A percentile compares a stretch with the other conserved stretches of the same genome.
These are phyloP conservation scores for Chalara sp. DNA, from an alignment of 2,329 filamentous ascomycete genomes.

Conservation along the genomic window DNA sequence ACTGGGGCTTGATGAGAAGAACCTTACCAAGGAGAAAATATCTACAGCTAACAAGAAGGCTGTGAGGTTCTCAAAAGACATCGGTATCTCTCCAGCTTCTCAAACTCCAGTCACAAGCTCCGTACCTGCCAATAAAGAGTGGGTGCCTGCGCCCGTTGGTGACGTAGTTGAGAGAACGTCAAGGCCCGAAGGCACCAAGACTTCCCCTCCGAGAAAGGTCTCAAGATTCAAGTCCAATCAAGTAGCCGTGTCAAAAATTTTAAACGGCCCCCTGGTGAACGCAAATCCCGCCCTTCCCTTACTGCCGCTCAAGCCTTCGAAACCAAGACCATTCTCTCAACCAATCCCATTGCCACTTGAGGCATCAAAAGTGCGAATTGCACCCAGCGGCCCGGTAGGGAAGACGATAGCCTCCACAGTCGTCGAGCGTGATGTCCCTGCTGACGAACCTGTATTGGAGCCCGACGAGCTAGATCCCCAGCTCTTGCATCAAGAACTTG, in stretches of 20 bases:
- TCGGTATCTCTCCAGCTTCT: constrained; percentile 59
- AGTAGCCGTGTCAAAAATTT: constrained; percentile 13
- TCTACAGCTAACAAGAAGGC: constrained; percentile 46
- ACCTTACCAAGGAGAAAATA: background rate
- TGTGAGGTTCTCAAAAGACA: constrained; percentile 69
- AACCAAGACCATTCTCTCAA: constrained; percentile 19
- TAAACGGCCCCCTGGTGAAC: constrained; percentile 16
- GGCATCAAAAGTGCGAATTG: constrained; percentile 12
- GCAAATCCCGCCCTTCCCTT: constrained; percentile 12
- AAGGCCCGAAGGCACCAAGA: constrained; percentile 14
- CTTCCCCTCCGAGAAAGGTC: constrained; percentile 26
- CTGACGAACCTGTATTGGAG: constrained; percentile 29
- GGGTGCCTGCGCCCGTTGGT: constrained; percentile 33
- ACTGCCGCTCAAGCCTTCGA: constrained; percentile 16
- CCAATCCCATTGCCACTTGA: constrained; percentile 19
- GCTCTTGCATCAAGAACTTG: constrained; percentile 69
- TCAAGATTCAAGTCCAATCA: constrained; percentile 37
- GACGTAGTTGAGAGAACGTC: constrained; percentile 35
- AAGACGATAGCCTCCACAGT: constrained; percentile 52
- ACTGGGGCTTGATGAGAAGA: constrained; percentile 11
- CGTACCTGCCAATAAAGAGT: constrained; percentile 5
- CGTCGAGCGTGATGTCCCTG: constrained; percentile 43
- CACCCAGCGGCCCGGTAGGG: constrained; percentile 31
- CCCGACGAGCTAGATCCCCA: constrained; percentile 67
- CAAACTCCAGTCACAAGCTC: constrained; percentile 18